These are phyloP conservation scores for Hypholoma sublateritium DNA, from an alignment of 768 basidiomycete species.

Conservation along the genomic window DNA sequence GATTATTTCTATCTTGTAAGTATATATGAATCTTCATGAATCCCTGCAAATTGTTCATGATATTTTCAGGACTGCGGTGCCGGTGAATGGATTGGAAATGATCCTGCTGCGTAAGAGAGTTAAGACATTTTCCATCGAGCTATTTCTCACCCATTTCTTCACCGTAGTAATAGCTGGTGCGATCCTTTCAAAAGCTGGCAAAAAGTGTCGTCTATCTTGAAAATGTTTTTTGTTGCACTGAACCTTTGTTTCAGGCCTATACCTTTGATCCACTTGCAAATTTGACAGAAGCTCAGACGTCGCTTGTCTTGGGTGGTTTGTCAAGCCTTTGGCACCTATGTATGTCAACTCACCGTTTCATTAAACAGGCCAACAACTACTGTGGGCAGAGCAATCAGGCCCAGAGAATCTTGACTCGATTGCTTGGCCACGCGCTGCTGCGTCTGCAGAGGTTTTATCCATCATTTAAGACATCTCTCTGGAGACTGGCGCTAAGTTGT, in stretches of 20 bases:
- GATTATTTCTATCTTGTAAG: constrained; percentile 76
- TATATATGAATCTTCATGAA: neutral
- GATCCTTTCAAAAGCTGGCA: constrained; percentile 84
- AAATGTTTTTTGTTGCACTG: neutral
- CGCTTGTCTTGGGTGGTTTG: constrained; percentile 68
- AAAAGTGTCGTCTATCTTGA: constrained; percentile 39
- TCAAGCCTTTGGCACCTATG: no score
- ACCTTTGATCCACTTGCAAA: constrained; percentile 72
- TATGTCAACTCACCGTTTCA: constrained; percentile 12
- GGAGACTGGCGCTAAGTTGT: neutral
- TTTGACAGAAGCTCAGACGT: constrained; percentile 42
- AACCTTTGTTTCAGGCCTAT: constrained; percentile 41
- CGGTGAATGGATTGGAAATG: constrained; percentile 67
- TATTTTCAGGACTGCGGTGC: constrained; percentile 59
- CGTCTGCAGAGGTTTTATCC: constrained; percentile 54
- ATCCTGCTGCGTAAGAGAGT: constrained; percentile 36
- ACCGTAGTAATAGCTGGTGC: constrained; percentile 62
- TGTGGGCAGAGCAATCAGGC: constrained; percentile 76
- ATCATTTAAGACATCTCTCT: neutral
- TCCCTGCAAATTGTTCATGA: neutral
- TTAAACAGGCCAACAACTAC: constrained; percentile 53
- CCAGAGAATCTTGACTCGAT: constrained; percentile 69
- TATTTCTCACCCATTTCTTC: neutral
- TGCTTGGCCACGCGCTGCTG: constrained; percentile 72
- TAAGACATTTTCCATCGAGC: neutral